phyloP scores from a whole-genome alignment of 2,329 filamentous ascomycete genomes.

The Fusarium sp. region DNA sequence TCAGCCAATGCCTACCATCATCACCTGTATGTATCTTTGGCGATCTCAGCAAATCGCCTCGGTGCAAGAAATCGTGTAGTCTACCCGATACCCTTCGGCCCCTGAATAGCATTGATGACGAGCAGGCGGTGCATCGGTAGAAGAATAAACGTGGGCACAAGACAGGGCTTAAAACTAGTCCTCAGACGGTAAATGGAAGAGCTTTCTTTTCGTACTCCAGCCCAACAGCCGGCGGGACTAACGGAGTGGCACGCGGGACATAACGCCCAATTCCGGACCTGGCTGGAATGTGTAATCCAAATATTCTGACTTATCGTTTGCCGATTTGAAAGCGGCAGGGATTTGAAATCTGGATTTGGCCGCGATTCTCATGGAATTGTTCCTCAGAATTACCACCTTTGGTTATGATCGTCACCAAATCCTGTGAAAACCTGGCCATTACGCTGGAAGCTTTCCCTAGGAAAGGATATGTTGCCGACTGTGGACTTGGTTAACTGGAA shows the following conservation, averaged over 20 bases:
- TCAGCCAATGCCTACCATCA: too few relatives aligned
- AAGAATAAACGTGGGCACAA: too few relatives aligned
- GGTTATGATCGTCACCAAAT: neutral
- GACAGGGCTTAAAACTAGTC: neutral
- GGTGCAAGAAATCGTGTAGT: neutral
- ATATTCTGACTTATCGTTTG: neutral
- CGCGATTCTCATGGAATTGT: constrained; percentile 9
- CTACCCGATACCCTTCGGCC: neutral
- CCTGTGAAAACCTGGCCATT: neutral
- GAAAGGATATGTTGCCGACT: neutral
- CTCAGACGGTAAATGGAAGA: neutral
- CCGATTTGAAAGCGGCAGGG: neutral
- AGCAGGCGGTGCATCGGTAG: too few relatives aligned
- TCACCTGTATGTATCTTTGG: too few relatives aligned
- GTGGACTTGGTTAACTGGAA: constrained; percentile 3
- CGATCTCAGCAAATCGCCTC: too few relatives aligned
- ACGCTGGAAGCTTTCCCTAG: neutral
- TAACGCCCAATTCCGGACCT: neutral
- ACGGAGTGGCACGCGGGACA: neutral
- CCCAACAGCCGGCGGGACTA: neutral
- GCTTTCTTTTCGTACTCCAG: neutral
- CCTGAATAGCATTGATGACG: too few relatives aligned
- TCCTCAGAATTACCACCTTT: neutral
- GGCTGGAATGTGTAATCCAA: constrained; percentile 6
- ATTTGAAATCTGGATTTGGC: neutral